A percentile compares a stretch with the other conserved stretches of the same genome.
Conservation (phyloP, 2,329 filamentous ascomycete species). For the Penicillium olsonii region DNA sequence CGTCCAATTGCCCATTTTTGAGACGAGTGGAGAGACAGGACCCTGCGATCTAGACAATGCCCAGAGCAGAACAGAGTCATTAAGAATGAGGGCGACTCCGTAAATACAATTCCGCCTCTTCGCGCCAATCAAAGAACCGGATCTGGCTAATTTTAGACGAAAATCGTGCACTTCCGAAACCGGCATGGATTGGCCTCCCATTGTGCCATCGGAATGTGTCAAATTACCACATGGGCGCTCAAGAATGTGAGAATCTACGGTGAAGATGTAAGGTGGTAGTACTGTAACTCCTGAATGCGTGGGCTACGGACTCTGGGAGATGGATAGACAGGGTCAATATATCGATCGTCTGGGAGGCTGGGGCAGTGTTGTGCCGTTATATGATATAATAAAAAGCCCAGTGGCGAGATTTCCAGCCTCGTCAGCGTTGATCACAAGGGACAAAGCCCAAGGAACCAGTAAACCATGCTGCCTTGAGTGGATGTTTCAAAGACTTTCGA, state of each 20-base stretch:
- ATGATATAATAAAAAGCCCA: background rate
- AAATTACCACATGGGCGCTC: background rate
- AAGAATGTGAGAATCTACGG: background rate
- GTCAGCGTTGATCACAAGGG: background rate
- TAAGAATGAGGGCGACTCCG: no score
- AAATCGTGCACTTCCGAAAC: background rate
- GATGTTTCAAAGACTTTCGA: background rate
- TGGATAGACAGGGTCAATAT: no score
- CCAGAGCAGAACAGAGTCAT: no score
- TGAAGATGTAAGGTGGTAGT: no score
- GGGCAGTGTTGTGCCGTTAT: background rate
- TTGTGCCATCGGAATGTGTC: background rate
- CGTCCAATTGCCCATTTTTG: background rate
- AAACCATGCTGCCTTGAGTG: slow-evolving; percentile 5
- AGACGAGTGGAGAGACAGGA: background rate
- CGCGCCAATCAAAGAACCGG: background rate
- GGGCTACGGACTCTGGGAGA: no score
- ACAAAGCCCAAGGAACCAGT: background rate
- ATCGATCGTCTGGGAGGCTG: background rate
- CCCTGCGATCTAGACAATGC: background rate
- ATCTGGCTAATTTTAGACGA: background rate
- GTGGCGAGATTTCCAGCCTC: background rate
- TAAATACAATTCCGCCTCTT: background rate
- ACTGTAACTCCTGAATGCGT: background rate
- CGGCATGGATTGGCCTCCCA: background rate